A percentile compares a stretch with the other conserved stretches of the same genome.
phyloP scores from a whole-genome alignment of 1,139 yeast species.

The Blastobotrys serpentis region DNA sequence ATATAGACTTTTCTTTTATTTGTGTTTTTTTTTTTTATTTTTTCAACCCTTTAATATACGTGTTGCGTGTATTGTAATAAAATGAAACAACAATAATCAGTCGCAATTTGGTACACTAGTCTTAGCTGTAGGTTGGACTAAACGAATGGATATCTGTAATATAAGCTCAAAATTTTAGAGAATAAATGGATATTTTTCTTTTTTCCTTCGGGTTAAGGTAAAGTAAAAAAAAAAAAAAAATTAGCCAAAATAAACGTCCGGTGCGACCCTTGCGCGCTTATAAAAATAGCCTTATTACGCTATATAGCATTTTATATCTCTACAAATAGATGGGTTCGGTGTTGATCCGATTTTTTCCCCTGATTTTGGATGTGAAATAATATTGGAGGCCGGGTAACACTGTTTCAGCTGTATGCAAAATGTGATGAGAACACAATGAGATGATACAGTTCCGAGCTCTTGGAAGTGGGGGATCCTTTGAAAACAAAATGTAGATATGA shows the following conservation, averaged over 20 bases:
- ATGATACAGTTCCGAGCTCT: too few species aligned
- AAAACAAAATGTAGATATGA: too few species aligned
- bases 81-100: neutral
- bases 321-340: neutral
- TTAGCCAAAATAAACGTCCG: neutral
- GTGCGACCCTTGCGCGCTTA: slow-evolving; percentile 1
- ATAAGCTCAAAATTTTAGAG: too few species aligned
- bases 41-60: neutral
- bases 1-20: slow-evolving; percentile 5
- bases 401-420: neutral
- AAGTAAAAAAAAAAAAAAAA: slow-evolving; percentile 3
- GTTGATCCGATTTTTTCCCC: slow-evolving; percentile 1
- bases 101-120: neutral
- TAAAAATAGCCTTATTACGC: neutral
- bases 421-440: neutral
- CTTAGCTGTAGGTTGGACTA: too few species aligned
- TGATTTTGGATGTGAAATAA: neutral
- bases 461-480: too few species aligned
- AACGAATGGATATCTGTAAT: too few species aligned
- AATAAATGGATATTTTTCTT: neutral
- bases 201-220: neutral
- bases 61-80: neutral
- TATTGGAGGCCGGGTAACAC: neutral
- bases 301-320: neutral
- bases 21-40: neutral